These are phyloP conservation scores for Fusarium robinianum DNA, from an alignment of 2,329 filamentous ascomycete species.

Conservation along the genomic window DNA sequence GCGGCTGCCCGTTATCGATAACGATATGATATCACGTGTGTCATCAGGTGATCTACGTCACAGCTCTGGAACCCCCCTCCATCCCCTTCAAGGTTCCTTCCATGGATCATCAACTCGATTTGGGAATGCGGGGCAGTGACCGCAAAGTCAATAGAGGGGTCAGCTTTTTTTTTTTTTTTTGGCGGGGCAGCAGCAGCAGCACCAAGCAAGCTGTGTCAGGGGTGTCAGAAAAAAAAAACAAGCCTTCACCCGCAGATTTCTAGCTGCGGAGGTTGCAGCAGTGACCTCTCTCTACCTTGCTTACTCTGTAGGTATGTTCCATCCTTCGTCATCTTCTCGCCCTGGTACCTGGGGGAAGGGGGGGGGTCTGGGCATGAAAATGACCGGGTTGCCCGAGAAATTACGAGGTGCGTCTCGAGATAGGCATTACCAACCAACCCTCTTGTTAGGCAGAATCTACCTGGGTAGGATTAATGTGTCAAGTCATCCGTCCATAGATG, in stretches of 20 bases:
- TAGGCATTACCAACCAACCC: too few species aligned
- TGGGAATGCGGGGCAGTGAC: slow-evolving; percentile 31
- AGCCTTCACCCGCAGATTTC: slow-evolving; percentile 21
- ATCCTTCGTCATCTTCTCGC: slow-evolving; percentile 5
- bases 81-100: too few species aligned
- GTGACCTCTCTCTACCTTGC: slow-evolving; percentile 18
- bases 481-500: too few species aligned
- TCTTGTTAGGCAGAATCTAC: too few species aligned
- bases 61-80: background rate
- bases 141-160: background rate
- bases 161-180: slow-evolving; percentile 15
- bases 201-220: slow-evolving; percentile 10
- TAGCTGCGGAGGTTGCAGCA: slow-evolving; percentile 27
- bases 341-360: slow-evolving; percentile 8
- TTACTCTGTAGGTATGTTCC: slow-evolving; percentile 6
- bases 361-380: too few species aligned
- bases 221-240: slow-evolving; percentile 18
- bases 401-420: too few species aligned
- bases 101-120: too few species aligned
- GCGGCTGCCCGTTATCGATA: slow-evolving; percentile 29
- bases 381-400: too few species aligned
- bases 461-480: too few species aligned
- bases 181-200: slow-evolving; percentile 27
- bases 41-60: slow-evolving; percentile 17
- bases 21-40: slow-evolving; percentile 26